Evolutionary conservation across 2,329 filamentous ascomycete species (phyloP).

Genomic region (Monosporascus sp.): DNA sequence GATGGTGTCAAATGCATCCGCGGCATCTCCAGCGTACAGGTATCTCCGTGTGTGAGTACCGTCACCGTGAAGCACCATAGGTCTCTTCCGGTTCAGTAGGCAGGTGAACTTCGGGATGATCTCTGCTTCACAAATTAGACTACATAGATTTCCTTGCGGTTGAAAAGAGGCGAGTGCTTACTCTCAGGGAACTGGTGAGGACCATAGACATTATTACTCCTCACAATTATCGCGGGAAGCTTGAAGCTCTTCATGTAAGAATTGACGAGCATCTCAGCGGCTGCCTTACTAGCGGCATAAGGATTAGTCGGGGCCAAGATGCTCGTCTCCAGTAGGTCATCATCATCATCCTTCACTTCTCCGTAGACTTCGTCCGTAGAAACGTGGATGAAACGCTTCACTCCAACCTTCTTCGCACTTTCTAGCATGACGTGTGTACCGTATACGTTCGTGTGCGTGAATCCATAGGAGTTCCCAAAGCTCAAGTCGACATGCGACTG

Average conservation of each 20-base stretch:
- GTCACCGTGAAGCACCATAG: slow-evolving; percentile 70
- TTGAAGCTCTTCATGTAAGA: slow-evolving; percentile 83
- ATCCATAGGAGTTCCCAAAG: slow-evolving; percentile 76
- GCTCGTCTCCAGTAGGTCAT: slow-evolving; percentile 67
- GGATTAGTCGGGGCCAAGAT: slow-evolving; percentile 76
- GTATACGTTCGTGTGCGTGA: slow-evolving; percentile 76
- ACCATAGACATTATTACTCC: slow-evolving; percentile 81
- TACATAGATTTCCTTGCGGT: no score
- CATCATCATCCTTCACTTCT: slow-evolving; percentile 66
- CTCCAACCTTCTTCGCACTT: slow-evolving; percentile 63
- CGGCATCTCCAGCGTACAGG: slow-evolving; percentile 72
- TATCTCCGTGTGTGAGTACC: slow-evolving; percentile 71
- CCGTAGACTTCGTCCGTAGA: slow-evolving; percentile 85
- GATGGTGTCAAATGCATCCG: slow-evolving; percentile 78
- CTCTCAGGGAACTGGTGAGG: slow-evolving; percentile 81
- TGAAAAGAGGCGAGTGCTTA: slow-evolving; percentile 34
- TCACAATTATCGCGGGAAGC: slow-evolving; percentile 71
- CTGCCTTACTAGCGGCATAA: slow-evolving; percentile 75
- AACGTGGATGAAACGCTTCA: slow-evolving; percentile 73
- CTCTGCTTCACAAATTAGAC: slow-evolving; percentile 43
- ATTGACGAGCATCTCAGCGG: slow-evolving; percentile 79
- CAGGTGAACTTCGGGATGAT: slow-evolving; percentile 80
- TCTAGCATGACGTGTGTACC: slow-evolving; percentile 80
- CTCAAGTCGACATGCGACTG: slow-evolving; percentile 79
- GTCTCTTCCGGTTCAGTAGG: slow-evolving; percentile 59